phyloP scores from a whole-genome alignment of 306 rosid species.

The Biancaea sappan region DNA sequence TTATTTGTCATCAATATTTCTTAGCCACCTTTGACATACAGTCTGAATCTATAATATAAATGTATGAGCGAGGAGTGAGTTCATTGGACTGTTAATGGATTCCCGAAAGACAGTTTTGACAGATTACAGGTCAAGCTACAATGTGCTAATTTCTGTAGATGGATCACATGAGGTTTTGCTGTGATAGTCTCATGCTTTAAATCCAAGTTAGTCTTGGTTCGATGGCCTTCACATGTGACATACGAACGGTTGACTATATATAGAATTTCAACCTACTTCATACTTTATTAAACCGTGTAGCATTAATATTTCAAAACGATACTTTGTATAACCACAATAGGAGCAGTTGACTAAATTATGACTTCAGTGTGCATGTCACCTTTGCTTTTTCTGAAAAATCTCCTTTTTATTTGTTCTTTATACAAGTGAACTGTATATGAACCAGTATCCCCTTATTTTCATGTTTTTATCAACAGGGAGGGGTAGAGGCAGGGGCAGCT shows the following conservation, averaged over 20 bases:
- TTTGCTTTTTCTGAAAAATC: neutral
- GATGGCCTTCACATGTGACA: neutral
- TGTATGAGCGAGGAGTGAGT: slow-evolving; percentile 1
- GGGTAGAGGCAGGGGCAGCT: slow-evolving; percentile 72
- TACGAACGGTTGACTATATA: too few relatives aligned
- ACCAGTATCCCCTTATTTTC: neutral
- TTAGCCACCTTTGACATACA: neutral
- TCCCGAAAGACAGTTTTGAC: neutral
- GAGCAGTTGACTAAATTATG: neutral
- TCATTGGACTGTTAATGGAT: neutral
- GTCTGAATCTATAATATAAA: neutral
- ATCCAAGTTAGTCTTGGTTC: neutral
- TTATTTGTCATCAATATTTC: neutral
- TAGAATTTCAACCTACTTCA: neutral
- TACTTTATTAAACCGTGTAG: neutral
- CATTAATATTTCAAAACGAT: neutral
- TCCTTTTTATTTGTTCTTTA: neutral
- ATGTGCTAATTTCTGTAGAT: neutral
- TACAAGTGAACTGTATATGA: neutral
- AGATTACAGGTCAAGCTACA: neutral
- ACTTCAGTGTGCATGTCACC: neutral
- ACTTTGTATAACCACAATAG: neutral
- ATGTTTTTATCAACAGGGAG: slow-evolving; percentile 53
- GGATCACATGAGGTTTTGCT: neutral
- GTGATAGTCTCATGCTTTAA: neutral